Base-by-base conservation (phyloP, 2,329 filamentous ascomycete genomes). In the Arthrocladium fulminans region DNA sequence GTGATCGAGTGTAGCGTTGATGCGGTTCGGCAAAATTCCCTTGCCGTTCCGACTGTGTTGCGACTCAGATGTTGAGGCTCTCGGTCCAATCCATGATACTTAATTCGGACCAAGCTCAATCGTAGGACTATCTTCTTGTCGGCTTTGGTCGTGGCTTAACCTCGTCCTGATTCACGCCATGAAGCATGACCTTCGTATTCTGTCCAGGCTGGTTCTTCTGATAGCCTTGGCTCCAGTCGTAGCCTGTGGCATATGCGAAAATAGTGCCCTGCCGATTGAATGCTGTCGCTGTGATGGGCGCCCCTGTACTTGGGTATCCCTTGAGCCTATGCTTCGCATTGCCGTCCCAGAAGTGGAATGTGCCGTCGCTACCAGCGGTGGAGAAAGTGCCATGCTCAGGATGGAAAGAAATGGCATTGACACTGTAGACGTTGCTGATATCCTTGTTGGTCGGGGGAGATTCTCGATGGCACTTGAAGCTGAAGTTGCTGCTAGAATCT, bases 171-270 rank as follows among this genome's bases (percentile, higher is more conserved):
- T 69, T 70, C 10, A 94, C 79, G 1, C 86, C 82, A 63, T 94
- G 86, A 64, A 94, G 74, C 82, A 88, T 88, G 46, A 92, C 82
- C 71, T 92, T 92, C 66, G 80, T 85, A 7, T 85, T 80, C 19
- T 61, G 60, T 47, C 76, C 76, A 49, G 81, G 80, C 22, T 74
- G 92, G 69, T 97, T 97, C 57, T 75, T 79, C 55, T 85, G 80
- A 70, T 90, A 96, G 13, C 92, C 92, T 73, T 98, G 97, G 71
- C 85, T 88, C 92, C 92, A 98, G 71, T 98, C 92, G 66, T 98
- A 98, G 64, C 88, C 88, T 41, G 96, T 80, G 22, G 89, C 88
- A 59, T 92, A 92, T 13, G 86, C 86, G 63, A 92, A 92, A 61
- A 90, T 88, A 62, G 69, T 83, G 45, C 92, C 92, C 50, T 75